Percentiles rank a stretch among this genome's conserved stretches.
Conservation (phyloP, 371 early-diverging fungal genomes). For the Massospora cicadina region DNA sequence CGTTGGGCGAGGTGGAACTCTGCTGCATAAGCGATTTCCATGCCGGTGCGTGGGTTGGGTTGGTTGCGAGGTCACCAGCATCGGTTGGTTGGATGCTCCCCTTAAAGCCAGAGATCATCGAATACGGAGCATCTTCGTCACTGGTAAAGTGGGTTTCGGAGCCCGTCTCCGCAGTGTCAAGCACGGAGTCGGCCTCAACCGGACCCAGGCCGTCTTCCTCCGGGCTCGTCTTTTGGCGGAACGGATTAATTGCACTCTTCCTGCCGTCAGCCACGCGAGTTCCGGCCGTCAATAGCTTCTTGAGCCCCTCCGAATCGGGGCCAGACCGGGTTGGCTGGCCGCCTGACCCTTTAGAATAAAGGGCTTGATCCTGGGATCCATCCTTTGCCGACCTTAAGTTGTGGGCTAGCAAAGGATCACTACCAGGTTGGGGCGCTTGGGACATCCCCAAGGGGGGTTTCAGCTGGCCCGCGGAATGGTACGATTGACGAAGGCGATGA, state of each 20-base stretch:
- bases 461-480: not conserved
- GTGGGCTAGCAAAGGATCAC: not conserved
- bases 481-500: conserved; percentile 3
- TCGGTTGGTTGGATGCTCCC: not conserved
- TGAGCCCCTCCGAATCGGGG: not conserved
- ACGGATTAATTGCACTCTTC: not conserved
- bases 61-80: not conserved
- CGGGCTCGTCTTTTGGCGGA: not conserved
- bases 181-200: not conserved
- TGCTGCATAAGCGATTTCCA: not conserved
- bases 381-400: not conserved
- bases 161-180: not conserved
- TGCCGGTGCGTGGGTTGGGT: not conserved
- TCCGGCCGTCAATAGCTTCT: conserved; percentile 2
- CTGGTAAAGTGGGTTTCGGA: not conserved
- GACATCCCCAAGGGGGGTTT: not conserved
- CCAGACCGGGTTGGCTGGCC: not conserved
- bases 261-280: conserved; percentile 2
- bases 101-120: conserved; percentile 6
- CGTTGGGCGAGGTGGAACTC: conserved; percentile 5
- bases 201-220: not conserved
- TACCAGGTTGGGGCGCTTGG: not conserved
- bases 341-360: not conserved
- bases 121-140: not conserved
- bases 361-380: not conserved